Base-by-base conservation (phyloP, 2,329 filamentous ascomycete species). In the Microdochium trichocladiopsis region DNA sequence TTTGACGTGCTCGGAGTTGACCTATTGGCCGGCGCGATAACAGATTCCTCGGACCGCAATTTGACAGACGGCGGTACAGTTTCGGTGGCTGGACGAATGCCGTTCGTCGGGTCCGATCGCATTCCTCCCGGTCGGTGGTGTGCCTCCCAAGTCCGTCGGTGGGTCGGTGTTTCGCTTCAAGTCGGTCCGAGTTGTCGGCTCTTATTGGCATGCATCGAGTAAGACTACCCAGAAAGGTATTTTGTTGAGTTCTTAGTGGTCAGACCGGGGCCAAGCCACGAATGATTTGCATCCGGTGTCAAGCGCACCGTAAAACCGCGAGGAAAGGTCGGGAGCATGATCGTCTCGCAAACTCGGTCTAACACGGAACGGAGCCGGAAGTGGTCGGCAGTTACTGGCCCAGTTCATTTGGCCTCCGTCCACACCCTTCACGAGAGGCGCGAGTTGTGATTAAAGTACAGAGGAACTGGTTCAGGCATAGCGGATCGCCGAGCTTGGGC, bases 301-400 rank as follows among this genome's bases (percentile, higher is more conserved):
- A 33, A 33, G 28, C 28, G 14, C 28, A 33, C 28, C 14, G 14
- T 14, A 33, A 33, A 33, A 33, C 28, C 28, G 14, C 28, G 28
- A 33, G 28, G 28, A 33, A 33, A 33, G 28, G 28, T 33, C 28
- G 28, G 28, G 28, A 33, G 28, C 28, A 33, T 33, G 14, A 33
- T 33, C 28, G 28, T 33, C 28, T 8, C 14, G 8, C 8, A 33
- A 33, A 33, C 28, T 33, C 60, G 80, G 28, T 33, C 28, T 8
- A 33, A 14, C 14, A 14, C 28, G 14, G 25, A 66, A 69, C 28
- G n/a, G 70, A 78, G 1, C 77, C 84, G 6, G 74, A 82, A 64
- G 73, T 82, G 60, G 14, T 14, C 28, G 14, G 28, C 28, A 33
- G 28, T 33, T 14, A 33, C 28, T 33, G 28, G 28, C 28, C 14